A percentile compares a stretch with the other conserved stretches of the same genome.
Evolutionary conservation across 495 filamentous ascomycete genomes (phyloP).

Genomic region (Talaromyces thailandensis): DNA sequence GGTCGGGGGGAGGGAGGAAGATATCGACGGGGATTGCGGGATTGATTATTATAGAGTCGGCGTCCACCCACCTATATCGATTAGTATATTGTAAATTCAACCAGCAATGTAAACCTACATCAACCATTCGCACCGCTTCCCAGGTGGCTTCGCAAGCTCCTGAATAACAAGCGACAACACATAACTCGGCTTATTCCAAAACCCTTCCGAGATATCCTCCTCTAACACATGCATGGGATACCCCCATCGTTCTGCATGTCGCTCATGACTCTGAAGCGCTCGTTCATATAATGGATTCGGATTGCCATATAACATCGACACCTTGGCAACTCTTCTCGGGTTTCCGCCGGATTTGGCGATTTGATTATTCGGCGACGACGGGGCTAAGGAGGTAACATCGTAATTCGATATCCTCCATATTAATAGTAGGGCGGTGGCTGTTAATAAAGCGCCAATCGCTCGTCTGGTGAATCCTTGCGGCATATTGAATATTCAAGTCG

Average conservation of each 20-base stretch:
- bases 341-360: background rate
- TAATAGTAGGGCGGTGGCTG: background rate
- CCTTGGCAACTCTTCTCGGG: slow-evolving; percentile 15
- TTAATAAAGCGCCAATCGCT: slow-evolving; percentile 4
- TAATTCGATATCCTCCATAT: slow-evolving; percentile 6
- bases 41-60: slow-evolving; percentile 34
- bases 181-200: slow-evolving; percentile 35
- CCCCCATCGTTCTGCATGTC: slow-evolving; percentile 27
- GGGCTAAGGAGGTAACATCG: background rate
- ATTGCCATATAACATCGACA: slow-evolving; percentile 23
- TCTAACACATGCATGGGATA: slow-evolving; percentile 30
- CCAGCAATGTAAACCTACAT: slow-evolving; percentile 19
- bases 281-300: slow-evolving; percentile 25
- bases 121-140: slow-evolving; percentile 31
- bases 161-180: slow-evolving; percentile 27
- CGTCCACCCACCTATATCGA: slow-evolving; percentile 31
- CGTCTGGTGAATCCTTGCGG: slow-evolving; percentile 6
- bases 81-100: background rate
- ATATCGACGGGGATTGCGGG: slow-evolving; percentile 29
- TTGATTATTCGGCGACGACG: background rate
- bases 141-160: slow-evolving; percentile 30
- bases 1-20: slow-evolving; percentile 34
- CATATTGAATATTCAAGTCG: background rate
- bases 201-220: slow-evolving; percentile 22
- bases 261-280: slow-evolving; percentile 28